Percentiles rank a stretch among this genome's conserved stretches.
Conservation (phyloP, 345 rosid genomes). For the Brassica napus region Da-Ae NC_063438.1:5754001-5754500, state of each 20-base stretch:
- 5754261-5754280: constrained; percentile 19
- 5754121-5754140: neutral
- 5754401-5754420: constrained; percentile 13
- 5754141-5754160: neutral
- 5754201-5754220: neutral
- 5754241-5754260: constrained; percentile 18
- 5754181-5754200: neutral
- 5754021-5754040: no score
- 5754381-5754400: neutral
- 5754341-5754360: constrained; percentile 9
- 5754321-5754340: neutral
- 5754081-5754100: neutral
- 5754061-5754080: neutral
- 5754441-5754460: constrained; percentile 19
- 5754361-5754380: neutral
- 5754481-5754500: neutral
- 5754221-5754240: constrained; percentile 20
- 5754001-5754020: neutral
- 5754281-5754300: neutral
- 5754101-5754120: neutral
- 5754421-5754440: constrained; percentile 24
- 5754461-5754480: constrained; percentile 16
- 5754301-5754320: neutral
- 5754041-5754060: no score
- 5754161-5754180: neutral